Evolutionary conservation across 2,329 filamentous ascomycete genomes (phyloP).

Genomic region (Ceratocystis cacaofunesta): DNA sequence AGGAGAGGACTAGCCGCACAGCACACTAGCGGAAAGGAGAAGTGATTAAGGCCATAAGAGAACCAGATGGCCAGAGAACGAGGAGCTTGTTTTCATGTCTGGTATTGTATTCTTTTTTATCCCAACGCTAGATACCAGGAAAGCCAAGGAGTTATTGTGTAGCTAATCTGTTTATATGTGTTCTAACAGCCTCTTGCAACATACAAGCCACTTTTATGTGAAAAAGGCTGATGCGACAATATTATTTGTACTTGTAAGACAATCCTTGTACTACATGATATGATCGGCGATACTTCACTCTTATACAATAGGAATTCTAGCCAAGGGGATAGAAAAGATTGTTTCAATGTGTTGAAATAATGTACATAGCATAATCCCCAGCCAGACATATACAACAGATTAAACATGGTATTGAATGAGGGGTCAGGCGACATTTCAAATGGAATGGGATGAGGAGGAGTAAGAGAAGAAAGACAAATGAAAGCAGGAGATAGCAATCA

Average conservation of each 20-base stretch:
- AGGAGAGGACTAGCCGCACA: constrained; percentile 46
- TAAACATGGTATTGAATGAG: background rate
- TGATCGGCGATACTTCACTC: background rate
- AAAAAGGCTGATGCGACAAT: background rate
- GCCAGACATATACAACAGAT: background rate
- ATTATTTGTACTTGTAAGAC: background rate
- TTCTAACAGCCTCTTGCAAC: too few relatives aligned
- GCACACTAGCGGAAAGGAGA: background rate
- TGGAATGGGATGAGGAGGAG: background rate
- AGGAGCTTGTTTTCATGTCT: constrained; percentile 1
- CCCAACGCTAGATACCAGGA: background rate
- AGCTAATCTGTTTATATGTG: too few relatives aligned
- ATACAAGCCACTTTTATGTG: background rate
- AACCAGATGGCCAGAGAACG: background rate
- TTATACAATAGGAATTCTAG: background rate
- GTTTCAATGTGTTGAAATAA: constrained; percentile 3
- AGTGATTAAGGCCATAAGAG: background rate
- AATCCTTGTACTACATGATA: background rate
- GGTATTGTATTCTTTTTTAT: background rate
- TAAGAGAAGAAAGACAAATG: background rate
- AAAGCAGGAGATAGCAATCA: background rate
- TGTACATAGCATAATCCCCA: constrained; percentile 1
- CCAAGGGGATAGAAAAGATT: background rate
- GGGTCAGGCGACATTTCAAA: background rate
- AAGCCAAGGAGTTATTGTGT: background rate